Evolutionary conservation across 495 filamentous ascomycete genomes (phyloP), one percentile per base, ranked within the genome.

Genomic region (Neurospora sp.): DNA sequence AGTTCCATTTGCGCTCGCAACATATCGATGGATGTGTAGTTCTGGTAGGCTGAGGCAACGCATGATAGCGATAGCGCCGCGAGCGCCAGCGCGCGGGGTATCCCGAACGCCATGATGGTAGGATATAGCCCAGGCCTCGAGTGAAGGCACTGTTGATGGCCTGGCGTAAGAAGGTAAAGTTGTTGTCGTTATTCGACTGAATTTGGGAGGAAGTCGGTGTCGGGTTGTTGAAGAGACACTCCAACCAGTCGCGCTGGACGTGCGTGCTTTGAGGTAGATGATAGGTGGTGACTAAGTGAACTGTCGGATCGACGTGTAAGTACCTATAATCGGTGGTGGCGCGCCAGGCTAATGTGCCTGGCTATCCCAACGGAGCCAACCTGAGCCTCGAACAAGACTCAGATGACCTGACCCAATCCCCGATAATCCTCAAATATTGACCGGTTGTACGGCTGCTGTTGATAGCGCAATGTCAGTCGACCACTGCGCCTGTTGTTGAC

Each of bases 1-100:
- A 89, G 77, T 53, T 82, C 80, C 38, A 86, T 61, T 74, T 88
- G 85, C 48, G 86, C 85, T 42, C 83, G 81, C 80, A 87, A 78
- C 82, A 86, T 82, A 73, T 88, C 84, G 48, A 82, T 72, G 16
- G 83, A 82, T 16, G 84, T 82, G 70, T 81, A 84, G 77, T 85
- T 87, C 70, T 72, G 73, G 76, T 81, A 82, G 46, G 82, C 86
- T 40, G 74, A 77, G 44, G 80, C 80, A 22, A 82, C 71, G 71
- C 80, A 81, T 74, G 83, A 81, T 69, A 87, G 75, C 69, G 84
- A 81, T 68, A 85, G 75, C 70, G 77, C 80, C 53, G 79, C 81
- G 18, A 83, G 16, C 53, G 76, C 77, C 53, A 80, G 72, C 73
- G 74, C 77, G 74, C 82, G 76, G 73, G 76, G 71, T 68, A 76